Evolutionary conservation across 345 rosid genomes (phyloP).

Genomic region (Citrus sp.): DNA sequence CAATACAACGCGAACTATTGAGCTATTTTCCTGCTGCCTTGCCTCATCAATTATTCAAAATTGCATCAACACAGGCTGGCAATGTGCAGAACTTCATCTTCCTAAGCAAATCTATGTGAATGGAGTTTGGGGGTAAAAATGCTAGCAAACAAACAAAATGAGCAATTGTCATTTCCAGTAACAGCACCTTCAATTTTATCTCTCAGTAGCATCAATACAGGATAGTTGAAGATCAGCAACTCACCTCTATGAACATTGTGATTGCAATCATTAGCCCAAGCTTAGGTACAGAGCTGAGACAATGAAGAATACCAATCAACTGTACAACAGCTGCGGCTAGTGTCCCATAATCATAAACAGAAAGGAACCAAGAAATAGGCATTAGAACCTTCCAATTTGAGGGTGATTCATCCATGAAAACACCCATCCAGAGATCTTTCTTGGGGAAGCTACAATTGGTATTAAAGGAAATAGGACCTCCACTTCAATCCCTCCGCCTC

Average conservation of each 20-base stretch:
- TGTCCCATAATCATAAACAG: no score
- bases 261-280: not conserved
- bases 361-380: not conserved
- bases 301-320: not conserved
- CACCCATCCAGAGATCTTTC: not conserved
- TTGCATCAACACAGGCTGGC: not conserved
- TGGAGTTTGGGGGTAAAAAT: not conserved
- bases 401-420: not conserved
- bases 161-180: not conserved
- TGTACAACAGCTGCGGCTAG: not conserved
- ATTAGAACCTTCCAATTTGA: not conserved
- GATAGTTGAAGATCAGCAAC: not conserved
- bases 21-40: no score
- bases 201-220: not conserved
- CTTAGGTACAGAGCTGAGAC: not conserved
- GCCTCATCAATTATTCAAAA: not conserved
- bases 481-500: constrained; percentile 35
- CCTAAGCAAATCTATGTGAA: not conserved
- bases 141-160: not conserved
- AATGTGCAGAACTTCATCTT: not conserved
- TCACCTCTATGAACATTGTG: not conserved
- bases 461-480: not conserved
- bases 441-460: not conserved
- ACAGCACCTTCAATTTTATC: not conserved
- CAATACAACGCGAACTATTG: no score